phyloP scores from a whole-genome alignment of 306 rosid genomes.

The Adenanthera pavonina region DNA sequence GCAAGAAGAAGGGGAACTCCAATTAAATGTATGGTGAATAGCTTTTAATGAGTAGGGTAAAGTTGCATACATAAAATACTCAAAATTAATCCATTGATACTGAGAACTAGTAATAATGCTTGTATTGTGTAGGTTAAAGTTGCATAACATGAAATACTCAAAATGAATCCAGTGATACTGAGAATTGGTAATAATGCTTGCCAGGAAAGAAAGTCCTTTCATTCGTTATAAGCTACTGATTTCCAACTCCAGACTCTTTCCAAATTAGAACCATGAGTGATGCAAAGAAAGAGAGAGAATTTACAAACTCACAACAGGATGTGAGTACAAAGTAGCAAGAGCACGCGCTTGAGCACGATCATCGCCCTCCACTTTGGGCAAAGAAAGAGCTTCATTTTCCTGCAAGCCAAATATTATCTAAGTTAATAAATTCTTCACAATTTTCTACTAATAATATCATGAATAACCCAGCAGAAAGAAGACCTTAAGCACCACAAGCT shows the following conservation, averaged over 20 bases:
- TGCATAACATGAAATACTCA: no score
- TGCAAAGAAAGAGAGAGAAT: slow-evolving; percentile 14
- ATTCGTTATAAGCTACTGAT: not conserved
- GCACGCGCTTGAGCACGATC: slow-evolving; percentile 86
- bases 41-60: not conserved
- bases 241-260: slow-evolving; percentile 20
- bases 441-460: slow-evolving; percentile 3
- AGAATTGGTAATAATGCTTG: not conserved
- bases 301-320: slow-evolving; percentile 77
- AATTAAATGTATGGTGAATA: not conserved
- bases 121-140: no score
- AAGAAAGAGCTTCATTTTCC: slow-evolving; percentile 73
- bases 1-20: not conserved
- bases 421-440: slow-evolving; percentile 22
- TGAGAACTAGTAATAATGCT: no score
- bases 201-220: not conserved
- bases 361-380: slow-evolving; percentile 86
- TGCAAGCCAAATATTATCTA: slow-evolving; percentile 49
- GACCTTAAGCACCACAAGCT: slow-evolving; percentile 77
- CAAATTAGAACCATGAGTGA: slow-evolving; percentile 17
- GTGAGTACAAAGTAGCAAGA: slow-evolving; percentile 79
- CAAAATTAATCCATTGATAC: no score
- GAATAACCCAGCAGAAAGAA: slow-evolving; percentile 27
- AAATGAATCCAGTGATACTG: not conserved
- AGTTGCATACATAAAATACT: not conserved